Evolutionary conservation across 139 green algal genomes (phyloP).

Genomic region (Auxenochlorella pyrenoidosa): DNA sequence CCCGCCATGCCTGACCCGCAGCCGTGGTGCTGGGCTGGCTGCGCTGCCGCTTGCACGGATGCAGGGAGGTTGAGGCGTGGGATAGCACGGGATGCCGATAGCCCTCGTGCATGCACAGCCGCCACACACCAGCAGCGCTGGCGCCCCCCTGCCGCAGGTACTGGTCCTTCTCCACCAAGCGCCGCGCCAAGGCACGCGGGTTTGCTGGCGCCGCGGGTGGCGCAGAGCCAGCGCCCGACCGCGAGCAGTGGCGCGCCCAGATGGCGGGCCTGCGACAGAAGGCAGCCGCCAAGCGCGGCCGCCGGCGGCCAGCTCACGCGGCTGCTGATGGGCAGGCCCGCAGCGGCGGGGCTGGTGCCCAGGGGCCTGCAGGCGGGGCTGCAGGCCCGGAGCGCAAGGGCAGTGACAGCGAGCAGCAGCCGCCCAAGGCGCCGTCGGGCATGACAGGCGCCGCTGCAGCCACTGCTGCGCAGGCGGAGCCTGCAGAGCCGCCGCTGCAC

Average conservation of each 20-base stretch:
- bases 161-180: slow-evolving; percentile 44
- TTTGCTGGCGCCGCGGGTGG: neutral
- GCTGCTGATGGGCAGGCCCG: neutral
- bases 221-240: neutral
- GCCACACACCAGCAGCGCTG: neutral
- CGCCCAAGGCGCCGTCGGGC: neutral
- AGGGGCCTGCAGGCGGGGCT: too few species aligned
- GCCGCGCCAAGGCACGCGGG: neutral
- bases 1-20: neutral
- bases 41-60: neutral
- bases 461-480: neutral
- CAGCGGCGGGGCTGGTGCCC: neutral
- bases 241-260: slow-evolving; percentile 38
- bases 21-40: neutral
- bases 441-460: neutral
- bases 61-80: too few species aligned
- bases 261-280: slow-evolving; percentile 39
- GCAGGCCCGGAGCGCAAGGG: too few species aligned
- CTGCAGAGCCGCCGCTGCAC: neutral
- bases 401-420: too few species aligned
- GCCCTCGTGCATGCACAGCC: neutral
- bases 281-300: slow-evolving; percentile 34
- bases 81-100: too few species aligned
- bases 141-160: slow-evolving; percentile 12
- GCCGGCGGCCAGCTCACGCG: neutral